These are phyloP conservation scores for Sphagnum contortum DNA, from an alignment of 225 moss, liverwort and hornwort genomes.

Conservation along the genomic window DNA sequence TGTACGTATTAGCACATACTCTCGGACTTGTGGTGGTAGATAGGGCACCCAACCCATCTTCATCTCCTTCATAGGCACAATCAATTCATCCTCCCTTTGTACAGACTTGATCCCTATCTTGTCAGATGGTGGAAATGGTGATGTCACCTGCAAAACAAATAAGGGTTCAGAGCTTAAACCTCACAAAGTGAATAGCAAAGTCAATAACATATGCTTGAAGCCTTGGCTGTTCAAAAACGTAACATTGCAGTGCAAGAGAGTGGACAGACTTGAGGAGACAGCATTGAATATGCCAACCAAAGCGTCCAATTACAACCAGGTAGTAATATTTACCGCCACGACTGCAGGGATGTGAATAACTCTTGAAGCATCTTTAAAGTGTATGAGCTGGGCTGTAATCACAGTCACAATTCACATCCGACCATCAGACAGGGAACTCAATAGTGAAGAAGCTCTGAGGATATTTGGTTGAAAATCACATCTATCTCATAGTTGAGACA, in stretches of 20 bases:
- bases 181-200: too few relatives aligned
- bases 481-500: background rate
- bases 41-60: constrained; percentile 98
- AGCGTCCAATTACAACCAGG: too few relatives aligned
- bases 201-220: too few relatives aligned
- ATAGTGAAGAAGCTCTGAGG: background rate
- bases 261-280: too few relatives aligned
- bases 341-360: constrained; percentile 90
- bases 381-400: constrained; percentile 68
- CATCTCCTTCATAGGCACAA: constrained; percentile 97
- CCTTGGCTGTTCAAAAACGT: too few relatives aligned
- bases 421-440: background rate
- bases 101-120: constrained; percentile 95
- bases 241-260: too few relatives aligned
- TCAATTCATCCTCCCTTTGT: constrained; percentile 84
- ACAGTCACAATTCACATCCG: too few relatives aligned
- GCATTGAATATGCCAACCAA: too few relatives aligned
- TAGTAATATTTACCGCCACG: constrained; percentile 42
- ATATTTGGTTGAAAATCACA: background rate
- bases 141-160: constrained; percentile 35
- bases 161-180: too few relatives aligned
- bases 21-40: constrained; percentile 63
- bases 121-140: constrained; percentile 86
- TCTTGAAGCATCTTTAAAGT: constrained; percentile 47
- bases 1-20: constrained; percentile 19